Base-by-base conservation (phyloP, 2,329 filamentous ascomycete species). In the Cladosporium sp. region DNA sequence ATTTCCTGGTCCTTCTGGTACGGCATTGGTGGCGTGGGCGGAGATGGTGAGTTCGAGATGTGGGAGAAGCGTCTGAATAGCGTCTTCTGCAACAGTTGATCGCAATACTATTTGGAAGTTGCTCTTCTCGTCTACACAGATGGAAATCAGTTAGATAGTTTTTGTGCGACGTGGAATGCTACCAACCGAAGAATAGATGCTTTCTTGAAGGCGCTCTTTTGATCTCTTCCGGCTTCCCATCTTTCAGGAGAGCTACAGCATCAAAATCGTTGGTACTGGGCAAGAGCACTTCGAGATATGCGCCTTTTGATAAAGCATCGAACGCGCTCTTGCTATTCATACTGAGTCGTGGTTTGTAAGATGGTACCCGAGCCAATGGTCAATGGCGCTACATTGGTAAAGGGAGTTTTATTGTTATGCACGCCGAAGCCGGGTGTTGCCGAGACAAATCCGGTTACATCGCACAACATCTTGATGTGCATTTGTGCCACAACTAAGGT, bases 301-400 rank as follows among this genome's bases (percentile, higher is more conserved):
- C 59, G 9, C 47, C 52, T 22, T 52, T 56, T 3, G 57, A 56
- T 3, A 63, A 32, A 9, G 45, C 50, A 20, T 59, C 58, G 33
- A 63, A 63, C 13, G 54, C 53, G 19, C 46, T 35, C 40, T 46
- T 56, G 50, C 53, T 13, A 29, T 49, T 43, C 48, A 54, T 55
- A 39, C 16, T n/a, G n/a, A n/a, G n/a, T 27, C 22, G 22, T 27
- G 22, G 4, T 33, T 33, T 13, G 5, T 13, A 13, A 33, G 4
- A 15, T 33, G 32, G n/a, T 33, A 4, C 12, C 5, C 12, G 12
- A 33, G 5, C 32, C n/a, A 13, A 7, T 13, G 11, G 32, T 33
- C 4, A 4, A 12, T 53, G 72, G 73, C 8, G 67, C 72, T 35
- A 65, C 73, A 12, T 15, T 27, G 22, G 22, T 9, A 9, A 9